Conservation (phyloP, 1,284 basidiomycete species). For the Boletus sp. region DNA sequence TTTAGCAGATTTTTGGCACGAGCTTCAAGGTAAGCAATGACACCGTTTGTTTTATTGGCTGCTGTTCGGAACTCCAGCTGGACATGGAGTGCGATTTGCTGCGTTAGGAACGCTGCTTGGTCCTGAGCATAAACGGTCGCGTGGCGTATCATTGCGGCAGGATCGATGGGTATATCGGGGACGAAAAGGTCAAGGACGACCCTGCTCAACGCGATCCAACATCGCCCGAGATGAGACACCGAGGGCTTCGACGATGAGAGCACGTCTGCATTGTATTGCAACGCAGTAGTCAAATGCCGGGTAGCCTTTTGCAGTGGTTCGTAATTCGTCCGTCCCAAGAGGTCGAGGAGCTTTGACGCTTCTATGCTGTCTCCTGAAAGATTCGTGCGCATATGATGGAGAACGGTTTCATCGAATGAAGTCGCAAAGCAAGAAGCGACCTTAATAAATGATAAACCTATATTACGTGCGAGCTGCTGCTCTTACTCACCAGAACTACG, state of each 20-base stretch:
- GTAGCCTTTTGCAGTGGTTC: slow-evolving; percentile 27
- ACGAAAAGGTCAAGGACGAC: slow-evolving; percentile 74
- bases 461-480: not conserved
- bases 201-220: slow-evolving; percentile 67
- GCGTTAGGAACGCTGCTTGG: slow-evolving; percentile 46
- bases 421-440: slow-evolving; percentile 43
- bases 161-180: slow-evolving; percentile 87
- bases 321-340: slow-evolving; percentile 20
- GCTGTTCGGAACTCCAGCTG: slow-evolving; percentile 60
- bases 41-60: slow-evolving; percentile 57
- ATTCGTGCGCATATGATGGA: slow-evolving; percentile 18
- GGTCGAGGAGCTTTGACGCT: slow-evolving; percentile 18
- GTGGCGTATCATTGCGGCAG: slow-evolving; percentile 67
- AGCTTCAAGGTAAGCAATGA: slow-evolving; percentile 45
- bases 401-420: slow-evolving; percentile 36
- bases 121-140: slow-evolving; percentile 49
- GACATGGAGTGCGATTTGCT: slow-evolving; percentile 58
- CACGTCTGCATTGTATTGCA: slow-evolving; percentile 1
- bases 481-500: slow-evolving; percentile 39
- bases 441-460: slow-evolving; percentile 23
- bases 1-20: slow-evolving; percentile 37
- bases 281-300: slow-evolving; percentile 16
- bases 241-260: slow-evolving; percentile 1
- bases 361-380: slow-evolving; percentile 5
- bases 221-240: slow-evolving; percentile 44